Evolutionary conservation across 495 filamentous ascomycete species (phyloP).

Genomic region (Astrocystis sublimbata): DNA sequence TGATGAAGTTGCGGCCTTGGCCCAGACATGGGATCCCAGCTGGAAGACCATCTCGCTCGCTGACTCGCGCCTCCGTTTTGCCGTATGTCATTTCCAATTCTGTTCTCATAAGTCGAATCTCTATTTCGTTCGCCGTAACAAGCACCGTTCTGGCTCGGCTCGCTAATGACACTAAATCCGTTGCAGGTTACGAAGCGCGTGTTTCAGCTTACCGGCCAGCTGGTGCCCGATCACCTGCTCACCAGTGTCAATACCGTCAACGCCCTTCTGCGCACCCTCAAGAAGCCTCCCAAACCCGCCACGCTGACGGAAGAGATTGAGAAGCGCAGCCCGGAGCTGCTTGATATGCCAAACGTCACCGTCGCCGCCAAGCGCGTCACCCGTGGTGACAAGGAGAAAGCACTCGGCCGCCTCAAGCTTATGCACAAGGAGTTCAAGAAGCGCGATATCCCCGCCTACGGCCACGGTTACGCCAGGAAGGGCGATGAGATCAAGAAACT

Average conservation of each 20-base stretch:
- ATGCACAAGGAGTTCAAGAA: constrained; percentile 71
- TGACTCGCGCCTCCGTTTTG: constrained; percentile 67
- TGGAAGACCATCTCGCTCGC: constrained; percentile 59
- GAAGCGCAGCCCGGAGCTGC: constrained; percentile 43
- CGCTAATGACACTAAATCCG: background rate
- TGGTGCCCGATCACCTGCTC: constrained; percentile 68
- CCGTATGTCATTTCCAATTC: too few species aligned
- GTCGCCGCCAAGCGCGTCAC: constrained; percentile 61
- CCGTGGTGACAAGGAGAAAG: constrained; percentile 68
- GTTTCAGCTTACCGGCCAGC: constrained; percentile 72
- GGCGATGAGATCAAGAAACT: constrained; percentile 22
- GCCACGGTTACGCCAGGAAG: constrained; percentile 30
- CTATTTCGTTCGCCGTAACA: background rate
- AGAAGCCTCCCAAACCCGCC: constrained; percentile 59
- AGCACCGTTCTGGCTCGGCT: background rate
- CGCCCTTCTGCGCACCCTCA: constrained; percentile 55
- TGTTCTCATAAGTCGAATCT: background rate
- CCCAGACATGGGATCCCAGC: constrained; percentile 41
- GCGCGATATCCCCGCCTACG: constrained; percentile 55
- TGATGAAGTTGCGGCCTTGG: constrained; percentile 30
- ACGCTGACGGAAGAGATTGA: constrained; percentile 51
- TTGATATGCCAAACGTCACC: constrained; percentile 67
- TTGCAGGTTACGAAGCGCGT: constrained; percentile 72
- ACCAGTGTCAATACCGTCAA: constrained; percentile 52
- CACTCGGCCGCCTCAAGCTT: constrained; percentile 80